Evolutionary conservation across 371 early-diverging fungal genomes (phyloP), one percentile per base, ranked within the genome.

Genomic region (Apophysomyces sp.): DNA sequence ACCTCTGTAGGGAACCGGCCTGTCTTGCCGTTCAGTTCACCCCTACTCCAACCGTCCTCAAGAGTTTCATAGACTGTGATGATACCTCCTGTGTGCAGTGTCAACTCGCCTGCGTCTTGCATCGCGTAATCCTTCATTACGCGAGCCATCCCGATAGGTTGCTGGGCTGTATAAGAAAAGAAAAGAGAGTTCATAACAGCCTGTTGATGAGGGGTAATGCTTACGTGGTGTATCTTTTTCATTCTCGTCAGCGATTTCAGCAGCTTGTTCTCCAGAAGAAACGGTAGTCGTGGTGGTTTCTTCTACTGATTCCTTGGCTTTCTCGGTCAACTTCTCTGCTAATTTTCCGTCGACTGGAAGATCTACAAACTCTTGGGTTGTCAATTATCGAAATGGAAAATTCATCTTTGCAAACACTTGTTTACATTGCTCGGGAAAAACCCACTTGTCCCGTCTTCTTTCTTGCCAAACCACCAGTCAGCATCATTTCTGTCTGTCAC

Each of bases 1-100:
- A 86, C 82, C 73, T 85, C 82, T 37, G 82, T 81, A 13, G 92
- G 93, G 69, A 90, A 87, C 37, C 74, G 70, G 32, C 93, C 93
- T 15, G 77, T 66, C 52, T 79, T 82, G 52, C 91, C 91, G 64
- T 89, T 85, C 58, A 84, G 65, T 63, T 85, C 88, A 41, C 91
- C 93, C 54, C 78, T 72, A 70, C 82, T 80, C 88, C 90, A 92
- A n/a, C 86, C 89, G 52, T 84, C 82, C 51, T 87, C 85, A 40
- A 76, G 72, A 52, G 83, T 75, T 65, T 87, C 86, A 41, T 86
- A 70, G 7, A 92, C 69, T 34, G 85, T 86, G 12, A 92, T 77
- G 51, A 89, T 81, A 29, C 85, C 88, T 32, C 92, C 93, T 18
- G 71, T 72, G 34, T 81, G 81, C 51, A 92, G 68, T 34, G 83